Evolutionary conservation across 2,329 filamentous ascomycete species (phyloP).

Genomic region (Fusarium hostae): DNA sequence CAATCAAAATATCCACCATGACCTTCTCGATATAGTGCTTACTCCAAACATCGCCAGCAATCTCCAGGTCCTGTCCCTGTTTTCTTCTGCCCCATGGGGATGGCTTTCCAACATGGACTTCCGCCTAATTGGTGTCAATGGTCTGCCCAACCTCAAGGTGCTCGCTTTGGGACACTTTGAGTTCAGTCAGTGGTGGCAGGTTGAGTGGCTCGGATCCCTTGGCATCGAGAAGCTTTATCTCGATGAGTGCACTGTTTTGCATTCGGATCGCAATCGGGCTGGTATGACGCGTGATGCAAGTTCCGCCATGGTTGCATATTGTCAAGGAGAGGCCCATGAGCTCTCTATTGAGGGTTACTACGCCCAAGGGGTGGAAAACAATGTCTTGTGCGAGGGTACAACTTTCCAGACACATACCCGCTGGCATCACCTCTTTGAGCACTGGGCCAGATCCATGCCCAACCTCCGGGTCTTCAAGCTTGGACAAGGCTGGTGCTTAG

Average conservation of each 20-base stretch:
- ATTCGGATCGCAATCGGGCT: not conserved
- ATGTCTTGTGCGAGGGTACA: not conserved
- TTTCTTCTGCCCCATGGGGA: conserved; percentile 50
- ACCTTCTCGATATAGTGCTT: conserved; percentile 29
- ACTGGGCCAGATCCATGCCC: conserved; percentile 1
- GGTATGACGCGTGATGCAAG: not conserved
- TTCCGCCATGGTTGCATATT: not conserved
- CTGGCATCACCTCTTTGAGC: conserved; percentile 12
- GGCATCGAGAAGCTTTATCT: conserved; percentile 51
- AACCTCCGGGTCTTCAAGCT: conserved; percentile 8
- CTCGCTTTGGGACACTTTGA: conserved; percentile 54
- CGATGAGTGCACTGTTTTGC: conserved; percentile 53
- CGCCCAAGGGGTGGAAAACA: accelerated
- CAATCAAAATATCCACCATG: not conserved
- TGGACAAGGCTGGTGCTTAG: not conserved
- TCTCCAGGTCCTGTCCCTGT: conserved; percentile 53
- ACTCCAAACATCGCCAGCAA: conserved; percentile 24
- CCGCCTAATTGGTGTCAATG: conserved; percentile 3
- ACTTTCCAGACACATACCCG: not conserved
- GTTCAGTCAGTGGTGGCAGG: conserved; percentile 57
- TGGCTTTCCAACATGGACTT: conserved; percentile 54
- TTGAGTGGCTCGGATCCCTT: conserved; percentile 57
- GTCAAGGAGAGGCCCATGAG: not conserved
- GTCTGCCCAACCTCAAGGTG: conserved; percentile 51
- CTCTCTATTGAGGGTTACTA: conserved; percentile 1